Evolutionary conservation across 306 rosid species (phyloP), one percentile per base, ranked within the genome.

Genomic region (Vigna hirtella): DNA sequence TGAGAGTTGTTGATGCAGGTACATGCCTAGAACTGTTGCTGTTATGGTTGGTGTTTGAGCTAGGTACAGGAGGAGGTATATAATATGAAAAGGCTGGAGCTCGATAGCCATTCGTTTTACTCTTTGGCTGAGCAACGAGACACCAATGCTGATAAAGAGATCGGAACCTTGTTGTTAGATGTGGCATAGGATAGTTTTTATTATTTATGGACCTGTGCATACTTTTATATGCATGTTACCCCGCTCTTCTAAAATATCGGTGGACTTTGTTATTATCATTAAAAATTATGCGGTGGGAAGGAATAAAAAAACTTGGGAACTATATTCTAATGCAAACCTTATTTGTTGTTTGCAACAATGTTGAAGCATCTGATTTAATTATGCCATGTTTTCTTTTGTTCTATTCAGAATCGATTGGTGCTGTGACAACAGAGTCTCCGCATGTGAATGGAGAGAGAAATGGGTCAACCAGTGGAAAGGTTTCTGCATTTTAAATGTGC

Each of bases 21-120:
- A 87, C 87, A 83, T 50, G 82, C 83, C 83, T 81, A 57, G 67
- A 20, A 42, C 57, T 69, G 83, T 70, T 83, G 90, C 90, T 77
- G 87, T 79, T 87, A 79, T 76, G 74, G 80, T 83, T 84, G 85
- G 82, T 78, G 82, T 61, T 83, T 86, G 87, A 48, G 80, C 73
- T 79, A 80, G 88, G 78, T 84, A 81, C 82, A 73, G 80, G 79
- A 32, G 81, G 76, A 32, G 83, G 24, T 82, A 78, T 84, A 82
- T 79, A 76, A 78, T 83, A 82, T 79, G 76, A 74, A 85, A 59
- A 32, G 72, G 91, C 83, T 82, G 74, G 89, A 78, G 90, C 92
- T 90, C 89, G 20, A 83, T 81, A 74, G 91, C 95, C 93, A 86
- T 93, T 89, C 88, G 79, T 87, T 88, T 90, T 89, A 78, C 88